Evolutionary conservation across 768 basidiomycete species (phyloP), one percentile per base, ranked within the genome.

Genomic region (Tephrocybe sp.): DNA sequence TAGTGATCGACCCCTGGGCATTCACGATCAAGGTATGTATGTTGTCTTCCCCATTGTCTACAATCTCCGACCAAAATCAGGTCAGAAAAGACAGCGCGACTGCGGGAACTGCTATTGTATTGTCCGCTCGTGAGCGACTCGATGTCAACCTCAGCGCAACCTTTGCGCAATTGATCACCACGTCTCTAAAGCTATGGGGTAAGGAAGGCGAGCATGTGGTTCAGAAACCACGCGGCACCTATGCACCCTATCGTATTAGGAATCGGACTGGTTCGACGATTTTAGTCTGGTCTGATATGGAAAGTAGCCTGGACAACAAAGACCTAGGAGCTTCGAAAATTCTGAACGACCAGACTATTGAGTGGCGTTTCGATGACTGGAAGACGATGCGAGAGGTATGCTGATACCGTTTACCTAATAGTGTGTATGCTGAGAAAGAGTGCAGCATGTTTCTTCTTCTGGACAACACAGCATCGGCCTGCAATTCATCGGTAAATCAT

Each of bases 301-400:
- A 90, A 41, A 78, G 78, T 29, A 77, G 59, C 56, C 56, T 64
- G 21, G 70, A 68, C 46, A 64, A 69, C 12, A 77, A 76, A 39
- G 78, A 82, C 49, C 63, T 71, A 2, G 72, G 73, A 24, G 71
- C 76, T 24, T 74, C 83, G 36, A 80, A 83, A 58, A 69, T 99
- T 30, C 70, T 80, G 16, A 79, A 92, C 55, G 86, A 88, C 30
- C 78, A 90, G 59, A 82, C 76, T 7, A 72, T 91, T 3, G 94
- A 97, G 49, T 98, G 97, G 97, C 78, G 97, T 47, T 97, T 98
- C 60, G 94, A 97, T 62, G 94, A 98, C 61, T 93, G 92, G 88
- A 87, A 86, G 64, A 87, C 86, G 3, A 85, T 90, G 73, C 83
- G 97, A 62, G 97, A 99, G 74, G 94, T 92, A 61, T 52, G 75